Evolutionary conservation across 352 stramenopile species (phyloP).

Genomic region (Thalassiosira sp.): DNA sequence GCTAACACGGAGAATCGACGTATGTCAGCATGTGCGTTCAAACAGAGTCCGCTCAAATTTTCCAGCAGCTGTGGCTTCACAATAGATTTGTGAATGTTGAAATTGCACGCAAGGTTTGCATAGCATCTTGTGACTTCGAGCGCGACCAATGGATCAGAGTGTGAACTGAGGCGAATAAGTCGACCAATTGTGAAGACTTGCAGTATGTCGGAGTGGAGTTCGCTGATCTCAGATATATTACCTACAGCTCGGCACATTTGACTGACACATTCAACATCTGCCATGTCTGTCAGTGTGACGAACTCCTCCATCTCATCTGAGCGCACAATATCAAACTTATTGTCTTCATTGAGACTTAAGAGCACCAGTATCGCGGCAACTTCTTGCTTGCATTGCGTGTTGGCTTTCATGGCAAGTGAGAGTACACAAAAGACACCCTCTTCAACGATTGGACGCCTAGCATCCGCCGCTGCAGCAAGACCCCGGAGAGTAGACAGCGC

Average conservation of each 20-base stretch:
- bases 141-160: slow-evolving; percentile 35
- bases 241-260: slow-evolving; percentile 85
- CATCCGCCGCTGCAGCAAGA: slow-evolving; percentile 86
- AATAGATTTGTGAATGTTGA: slow-evolving; percentile 86
- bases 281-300: slow-evolving; percentile 86
- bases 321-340: slow-evolving; percentile 90
- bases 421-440: slow-evolving; percentile 88
- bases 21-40: slow-evolving; percentile 80
- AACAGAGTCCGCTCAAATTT: slow-evolving; percentile 84
- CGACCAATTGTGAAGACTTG: slow-evolving; percentile 53
- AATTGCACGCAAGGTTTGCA: slow-evolving; percentile 85
- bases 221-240: slow-evolving; percentile 91
- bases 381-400: slow-evolving; percentile 86
- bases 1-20: slow-evolving; percentile 88
- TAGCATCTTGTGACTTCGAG: slow-evolving; percentile 75
- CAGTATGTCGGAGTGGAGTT: slow-evolving; percentile 87
- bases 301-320: slow-evolving; percentile 82
- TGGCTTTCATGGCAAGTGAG: slow-evolving; percentile 85
- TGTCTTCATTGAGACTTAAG: slow-evolving; percentile 91
- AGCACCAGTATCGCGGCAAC: slow-evolving; percentile 90
- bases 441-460: slow-evolving; percentile 87
- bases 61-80: slow-evolving; percentile 83
- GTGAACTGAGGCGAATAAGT: slow-evolving; percentile 35
- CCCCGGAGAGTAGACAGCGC: slow-evolving; percentile 90
- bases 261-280: slow-evolving; percentile 77